Base-by-base conservation (phyloP, 805 yeast species). In the Tetrapisispora arboricola region DNA sequence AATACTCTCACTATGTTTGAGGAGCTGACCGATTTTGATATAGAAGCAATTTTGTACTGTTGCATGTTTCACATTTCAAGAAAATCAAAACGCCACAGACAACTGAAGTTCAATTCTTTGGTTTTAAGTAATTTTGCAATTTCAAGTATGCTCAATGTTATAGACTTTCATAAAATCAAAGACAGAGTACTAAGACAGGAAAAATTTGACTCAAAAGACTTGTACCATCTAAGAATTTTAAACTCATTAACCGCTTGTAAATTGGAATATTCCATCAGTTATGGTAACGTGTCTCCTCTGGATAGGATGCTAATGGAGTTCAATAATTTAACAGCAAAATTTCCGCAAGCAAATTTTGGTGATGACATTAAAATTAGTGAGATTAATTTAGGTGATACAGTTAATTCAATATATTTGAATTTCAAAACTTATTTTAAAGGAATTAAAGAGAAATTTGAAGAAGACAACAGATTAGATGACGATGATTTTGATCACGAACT, bases 1-100 rank as follows among this genome's bases (percentile, higher is more conserved):
- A 65, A 68, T 39, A 71, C 76, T 0, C 50, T 71, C 20, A 61
- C 66, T 1, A 66, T 71, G 50, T 69, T 75, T 4, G 71, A 68
- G 32, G 73, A 73, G n/a, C 54, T 76, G 24, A 72, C 72, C 4
- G 79, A 73, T 47, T 78, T 73, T 54, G 82, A 76, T 49, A 68
- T 75, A 27, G 83, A 76, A 50, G 80, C 79, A 0, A 67, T 76
- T 8, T 49, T 76, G 21, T 76, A 76, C 49, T 65, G 76, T 39
- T 67, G 76, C 17, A 56, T 72, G 53, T 76, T 73, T 51, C 72
- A 73, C 46, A 68, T 74, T 35, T 72, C 78, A 2, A 61, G 78
- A 45, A 74, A 73, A 44, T 71, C 77, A 3, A 60, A 66, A 39
- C 48, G 62, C 26, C 59, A 59, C 44, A 49, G 66, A 37, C 80